Evolutionary conservation across 768 basidiomycete genomes (phyloP).

Genomic region (Amanita polypyramis): DNA sequence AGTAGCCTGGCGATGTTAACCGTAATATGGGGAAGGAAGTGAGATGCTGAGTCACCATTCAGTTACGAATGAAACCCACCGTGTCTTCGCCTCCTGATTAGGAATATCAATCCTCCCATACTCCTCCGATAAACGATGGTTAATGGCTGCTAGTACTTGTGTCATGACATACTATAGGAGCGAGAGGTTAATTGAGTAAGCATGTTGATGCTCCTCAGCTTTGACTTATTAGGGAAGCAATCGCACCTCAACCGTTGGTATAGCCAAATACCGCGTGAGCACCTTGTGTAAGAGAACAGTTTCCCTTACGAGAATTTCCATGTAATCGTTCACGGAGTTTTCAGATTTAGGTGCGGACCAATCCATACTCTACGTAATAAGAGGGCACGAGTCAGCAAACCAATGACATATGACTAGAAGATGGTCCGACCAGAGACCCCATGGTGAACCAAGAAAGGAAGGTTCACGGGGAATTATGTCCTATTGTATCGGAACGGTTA

Average conservation of each 20-base stretch:
- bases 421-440: constrained; percentile 1
- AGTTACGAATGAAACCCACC: constrained; percentile 35
- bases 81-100: constrained; percentile 73
- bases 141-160: constrained; percentile 90
- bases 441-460: neutral
- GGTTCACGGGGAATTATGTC: constrained; percentile 3
- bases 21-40: constrained; percentile 1
- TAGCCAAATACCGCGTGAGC: constrained; percentile 78
- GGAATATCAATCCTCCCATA: constrained; percentile 76
- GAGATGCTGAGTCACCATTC: constrained; percentile 4
- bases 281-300: constrained; percentile 95
- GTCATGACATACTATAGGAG: constrained; percentile 75
- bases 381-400: neutral
- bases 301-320: constrained; percentile 89
- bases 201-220: constrained; percentile 4
- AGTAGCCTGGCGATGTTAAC: constrained; percentile 44
- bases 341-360: constrained; percentile 61
- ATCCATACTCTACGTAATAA: constrained; percentile 48
- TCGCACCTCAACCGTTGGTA: constrained; percentile 74
- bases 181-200: constrained; percentile 8
- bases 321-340: constrained; percentile 76
- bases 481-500: neutral
- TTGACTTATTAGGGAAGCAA: constrained; percentile 8
- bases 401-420: neutral
- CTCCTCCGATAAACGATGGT: constrained; percentile 82